phyloP scores from a whole-genome alignment of 768 basidiomycete genomes.

The Kwoniella bestiolae region DNA sequence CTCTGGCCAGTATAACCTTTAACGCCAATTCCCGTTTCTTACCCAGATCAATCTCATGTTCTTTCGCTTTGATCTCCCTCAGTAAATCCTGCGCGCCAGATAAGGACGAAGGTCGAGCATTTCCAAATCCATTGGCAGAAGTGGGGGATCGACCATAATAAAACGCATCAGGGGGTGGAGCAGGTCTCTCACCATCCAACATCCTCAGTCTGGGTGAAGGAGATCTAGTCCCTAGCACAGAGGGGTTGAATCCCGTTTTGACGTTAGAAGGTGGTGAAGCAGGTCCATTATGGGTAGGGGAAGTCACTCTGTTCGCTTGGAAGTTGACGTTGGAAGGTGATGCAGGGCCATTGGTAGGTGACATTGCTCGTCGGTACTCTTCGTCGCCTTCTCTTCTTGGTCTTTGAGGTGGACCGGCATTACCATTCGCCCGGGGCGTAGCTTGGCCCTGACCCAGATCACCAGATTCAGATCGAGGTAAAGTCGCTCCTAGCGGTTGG shows the following conservation, averaged over 20 bases:
- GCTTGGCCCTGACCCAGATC: constrained; percentile 22
- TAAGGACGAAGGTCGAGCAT: constrained; percentile 35
- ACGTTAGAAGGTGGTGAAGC: constrained; percentile 41
- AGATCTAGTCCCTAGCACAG: constrained; percentile 63
- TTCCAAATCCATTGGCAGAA: constrained; percentile 30
- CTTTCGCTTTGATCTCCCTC: constrained; percentile 78
- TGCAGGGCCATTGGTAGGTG: constrained; percentile 60
- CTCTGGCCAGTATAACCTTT: constrained; percentile 75
- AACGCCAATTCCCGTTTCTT: constrained; percentile 84
- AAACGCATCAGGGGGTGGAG: constrained; percentile 68
- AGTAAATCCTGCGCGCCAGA: constrained; percentile 67
- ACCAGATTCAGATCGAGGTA: constrained; percentile 33
- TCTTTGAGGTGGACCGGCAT: constrained; percentile 58
- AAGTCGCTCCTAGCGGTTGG: constrained; percentile 11
- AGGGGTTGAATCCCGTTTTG: constrained; percentile 54
- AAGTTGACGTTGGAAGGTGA: constrained; percentile 35
- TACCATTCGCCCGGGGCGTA: constrained; percentile 28
- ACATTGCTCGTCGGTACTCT: constrained; percentile 65
- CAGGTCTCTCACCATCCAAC: constrained; percentile 43
- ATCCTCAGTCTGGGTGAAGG: constrained; percentile 60
- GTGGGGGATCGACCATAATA: constrained; percentile 60
- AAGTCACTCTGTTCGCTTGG: constrained; percentile 25
- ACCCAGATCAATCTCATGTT: constrained; percentile 74
- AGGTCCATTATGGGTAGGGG: constrained; percentile 35
- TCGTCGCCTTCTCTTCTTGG: constrained; percentile 54